Evolutionary conservation across 225 moss, liverwort and hornwort species (phyloP).

Genomic region (Sphagnum tenellum): DNA sequence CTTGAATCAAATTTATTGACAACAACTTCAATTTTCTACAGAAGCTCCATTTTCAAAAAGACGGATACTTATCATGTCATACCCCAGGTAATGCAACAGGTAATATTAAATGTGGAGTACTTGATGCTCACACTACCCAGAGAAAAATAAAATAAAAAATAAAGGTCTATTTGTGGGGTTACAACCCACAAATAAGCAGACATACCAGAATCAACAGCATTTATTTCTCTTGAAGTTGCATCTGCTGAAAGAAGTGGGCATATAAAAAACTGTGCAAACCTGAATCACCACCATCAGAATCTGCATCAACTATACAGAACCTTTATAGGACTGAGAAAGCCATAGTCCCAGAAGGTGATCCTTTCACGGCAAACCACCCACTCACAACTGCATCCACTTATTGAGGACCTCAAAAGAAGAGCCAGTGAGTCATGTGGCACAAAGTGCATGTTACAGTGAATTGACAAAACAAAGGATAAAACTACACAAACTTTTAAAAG

Average conservation of each 20-base stretch:
- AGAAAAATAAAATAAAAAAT: not conserved
- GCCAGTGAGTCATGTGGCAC: too few species aligned
- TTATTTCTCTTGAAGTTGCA: constrained; percentile 91
- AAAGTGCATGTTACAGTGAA: too few species aligned
- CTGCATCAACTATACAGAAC: not conserved
- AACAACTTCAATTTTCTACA: too few species aligned
- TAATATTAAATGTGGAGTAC: too few species aligned
- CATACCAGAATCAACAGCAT: constrained; percentile 85
- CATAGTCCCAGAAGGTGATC: not conserved
- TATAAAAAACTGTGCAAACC: constrained; percentile 97
- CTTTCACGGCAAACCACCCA: not conserved
- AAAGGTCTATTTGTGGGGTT: not conserved
- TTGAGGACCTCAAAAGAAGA: not conserved
- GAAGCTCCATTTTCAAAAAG: too few species aligned
- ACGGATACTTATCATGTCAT: too few species aligned
- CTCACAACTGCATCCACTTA: not conserved
- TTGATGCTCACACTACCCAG: not conserved
- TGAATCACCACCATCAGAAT: constrained; percentile 18
- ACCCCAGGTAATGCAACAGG: too few species aligned
- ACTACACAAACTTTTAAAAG: too few species aligned
- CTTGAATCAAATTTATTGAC: not conserved
- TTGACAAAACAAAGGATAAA: too few species aligned
- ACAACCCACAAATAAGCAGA: not conserved
- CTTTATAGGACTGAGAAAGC: not conserved
- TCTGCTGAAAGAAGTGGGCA: constrained; percentile 87